These are phyloP conservation scores for Albugo candida DNA, from an alignment of 352 stramenopile genomes.

Conservation along the genomic window DNA sequence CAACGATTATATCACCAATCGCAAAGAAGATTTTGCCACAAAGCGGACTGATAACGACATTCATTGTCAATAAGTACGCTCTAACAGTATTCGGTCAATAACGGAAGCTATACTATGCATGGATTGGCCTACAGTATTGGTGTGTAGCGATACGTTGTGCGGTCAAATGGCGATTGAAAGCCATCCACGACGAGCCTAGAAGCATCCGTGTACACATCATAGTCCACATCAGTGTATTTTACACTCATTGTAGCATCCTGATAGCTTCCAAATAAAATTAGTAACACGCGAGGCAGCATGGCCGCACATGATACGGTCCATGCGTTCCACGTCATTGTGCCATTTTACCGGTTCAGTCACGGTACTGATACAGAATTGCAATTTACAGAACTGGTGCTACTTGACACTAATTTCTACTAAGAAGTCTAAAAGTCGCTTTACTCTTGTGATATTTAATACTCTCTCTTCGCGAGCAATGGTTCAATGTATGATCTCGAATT, in stretches of 20 bases:
- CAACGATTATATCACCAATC: constrained; percentile 84
- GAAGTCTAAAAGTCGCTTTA: no score
- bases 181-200: constrained; percentile 75
- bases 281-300: constrained; percentile 16
- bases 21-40: constrained; percentile 95
- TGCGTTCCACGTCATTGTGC: no score
- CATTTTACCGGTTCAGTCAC: no score
- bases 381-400: no score
- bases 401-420: no score
- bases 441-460: no score
- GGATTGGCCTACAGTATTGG: constrained; percentile 75
- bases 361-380: no score
- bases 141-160: constrained; percentile 98
- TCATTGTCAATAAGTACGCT: constrained; percentile 60
- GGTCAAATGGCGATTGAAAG: constrained; percentile 81
- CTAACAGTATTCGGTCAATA: constrained; percentile 15
- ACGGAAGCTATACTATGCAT: neutral
- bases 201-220: constrained; percentile 96
- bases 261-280: constrained; percentile 51
- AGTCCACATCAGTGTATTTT: constrained; percentile 99
- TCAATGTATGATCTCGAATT: no score
- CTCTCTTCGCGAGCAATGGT: no score
- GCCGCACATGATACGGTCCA: no score
- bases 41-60: constrained; percentile 28
- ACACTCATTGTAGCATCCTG: constrained; percentile 61